These are phyloP conservation scores for Microcera coccophila DNA, from an alignment of 2,329 filamentous ascomycete species.

Conservation along the genomic window DNA sequence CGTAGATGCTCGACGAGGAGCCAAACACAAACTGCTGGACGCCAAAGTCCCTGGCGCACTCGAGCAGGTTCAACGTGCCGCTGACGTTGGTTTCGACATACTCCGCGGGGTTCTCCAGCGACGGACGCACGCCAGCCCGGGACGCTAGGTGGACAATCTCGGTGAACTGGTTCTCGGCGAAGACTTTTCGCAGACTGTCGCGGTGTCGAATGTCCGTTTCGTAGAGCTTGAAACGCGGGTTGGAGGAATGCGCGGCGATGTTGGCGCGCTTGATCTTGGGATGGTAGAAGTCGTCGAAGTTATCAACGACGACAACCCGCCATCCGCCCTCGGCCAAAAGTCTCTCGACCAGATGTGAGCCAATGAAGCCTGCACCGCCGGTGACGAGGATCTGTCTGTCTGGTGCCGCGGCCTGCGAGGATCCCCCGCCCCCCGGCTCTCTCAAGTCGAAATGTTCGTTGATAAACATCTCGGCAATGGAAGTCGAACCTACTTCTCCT, in stretches of 20 bases:
- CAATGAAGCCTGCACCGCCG: slow-evolving; percentile 25
- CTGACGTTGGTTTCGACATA: slow-evolving; percentile 24
- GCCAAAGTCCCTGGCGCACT: slow-evolving; percentile 20
- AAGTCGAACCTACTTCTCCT: no score
- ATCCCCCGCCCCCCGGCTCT: no score
- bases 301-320: slow-evolving; percentile 21
- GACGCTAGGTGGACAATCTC: slow-evolving; percentile 21
- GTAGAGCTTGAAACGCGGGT: slow-evolving; percentile 18
- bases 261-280: slow-evolving; percentile 21
- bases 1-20: slow-evolving; percentile 24
- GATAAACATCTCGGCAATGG: no score
- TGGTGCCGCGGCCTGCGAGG: no score
- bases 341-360: slow-evolving; percentile 21
- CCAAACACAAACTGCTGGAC: slow-evolving; percentile 22
- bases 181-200: slow-evolving; percentile 11
- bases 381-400: slow-evolving; percentile 19
- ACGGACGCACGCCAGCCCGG: slow-evolving; percentile 21
- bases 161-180: slow-evolving; percentile 13
- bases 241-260: slow-evolving; percentile 14
- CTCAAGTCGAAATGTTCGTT: no score
- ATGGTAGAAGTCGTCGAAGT: slow-evolving; percentile 22
- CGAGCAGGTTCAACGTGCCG: slow-evolving; percentile 22
- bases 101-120: slow-evolving; percentile 12
- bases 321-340: slow-evolving; percentile 19
- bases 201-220: slow-evolving; percentile 14